Base-by-base conservation (phyloP, 2,329 filamentous ascomycete species). In the Ophiostoma angusticollis region DNA sequence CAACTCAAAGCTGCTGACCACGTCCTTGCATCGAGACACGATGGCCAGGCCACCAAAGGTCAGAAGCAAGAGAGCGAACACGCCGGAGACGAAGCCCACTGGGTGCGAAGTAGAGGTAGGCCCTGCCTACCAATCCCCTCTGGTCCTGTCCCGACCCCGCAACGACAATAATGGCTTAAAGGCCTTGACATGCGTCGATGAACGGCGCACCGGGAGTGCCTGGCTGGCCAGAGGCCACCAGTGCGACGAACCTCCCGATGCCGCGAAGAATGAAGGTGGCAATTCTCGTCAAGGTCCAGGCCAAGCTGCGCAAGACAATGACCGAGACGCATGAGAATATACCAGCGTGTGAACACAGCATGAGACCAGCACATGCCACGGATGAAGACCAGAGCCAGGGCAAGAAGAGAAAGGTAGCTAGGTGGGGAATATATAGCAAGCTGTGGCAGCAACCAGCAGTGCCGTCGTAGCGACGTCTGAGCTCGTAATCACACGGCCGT, bases 201-300 rank as follows among this genome's bases (percentile, higher is more conserved):
- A 42, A 42, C 16, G 40, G 40, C n/a, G 28, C 35, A 28, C 38
- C 19, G 5, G 38, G 28, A n/a, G 17, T 28, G 17, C 31, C 40
- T n/a, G 12, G 27, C 11, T 35, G 40, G 11, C 31, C 18, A 19
- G 8, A 2, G 25, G 35, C 13, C 17, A 22, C 35, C 17, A 35
- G 31, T 2, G n/a, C n/a, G 19, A 42, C 19, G 13, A 38, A 35
- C 3, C 8, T 4, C 18, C 34, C 31, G 31, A 25, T n/a, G 16
- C 13, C 19, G 31, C 30, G 13, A 30, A 14, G 9, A 12, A 37
- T 1, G 14, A 29, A 29, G 11, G 9, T 17, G n/a, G n/a, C 5
- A 11, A 25, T 9, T 9, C 19, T 19, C 6, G 28, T 24, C 21
- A 23, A 14, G 6, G 8, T n/a, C 9, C 28, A 21, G 28, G 17